These are phyloP conservation scores for Boletus hoseneyae DNA, from an alignment of 1,284 basidiomycete species.

Conservation along the genomic window DNA sequence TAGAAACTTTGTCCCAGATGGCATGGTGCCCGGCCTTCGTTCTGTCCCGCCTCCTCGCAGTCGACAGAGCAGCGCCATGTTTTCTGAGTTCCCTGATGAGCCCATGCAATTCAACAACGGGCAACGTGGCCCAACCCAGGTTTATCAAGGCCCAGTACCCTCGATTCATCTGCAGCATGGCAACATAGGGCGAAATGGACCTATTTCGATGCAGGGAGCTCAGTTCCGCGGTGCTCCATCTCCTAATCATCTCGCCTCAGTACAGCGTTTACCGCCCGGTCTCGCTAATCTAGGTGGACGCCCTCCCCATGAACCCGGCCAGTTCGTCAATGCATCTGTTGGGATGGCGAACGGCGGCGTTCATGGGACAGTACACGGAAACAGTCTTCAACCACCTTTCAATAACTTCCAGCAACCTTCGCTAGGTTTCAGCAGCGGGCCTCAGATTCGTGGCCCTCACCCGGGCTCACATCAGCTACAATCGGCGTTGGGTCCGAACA, in stretches of 20 bases:
- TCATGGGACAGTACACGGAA: conserved; percentile 46
- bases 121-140: conserved; percentile 52
- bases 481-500: conserved; percentile 41
- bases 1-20: conserved; percentile 75
- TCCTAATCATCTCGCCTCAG: conserved; percentile 49
- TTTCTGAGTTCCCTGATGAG: conserved; percentile 61
- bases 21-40: conserved; percentile 77
- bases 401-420: conserved; percentile 45
- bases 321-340: conserved; percentile 53
- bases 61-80: conserved; percentile 55
- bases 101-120: conserved; percentile 53
- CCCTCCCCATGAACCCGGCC: conserved; percentile 72
- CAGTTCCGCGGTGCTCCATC: conserved; percentile 70
- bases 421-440: conserved; percentile 45
- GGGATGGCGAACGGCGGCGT: conserved; percentile 45
- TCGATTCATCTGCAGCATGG: conserved; percentile 52
- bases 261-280: conserved; percentile 71
- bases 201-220: conserved; percentile 56
- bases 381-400: conserved; percentile 48
- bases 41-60: conserved; percentile 57
- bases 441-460: conserved; percentile 50
- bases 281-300: conserved; percentile 78
- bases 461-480: conserved; percentile 50
- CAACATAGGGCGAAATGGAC: conserved; percentile 45
- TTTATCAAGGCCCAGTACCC: conserved; percentile 50